These are phyloP conservation scores for Geranomyces michiganensis DNA, from an alignment of 192 early-diverging fungal genomes.

Conservation along the genomic window DNA sequence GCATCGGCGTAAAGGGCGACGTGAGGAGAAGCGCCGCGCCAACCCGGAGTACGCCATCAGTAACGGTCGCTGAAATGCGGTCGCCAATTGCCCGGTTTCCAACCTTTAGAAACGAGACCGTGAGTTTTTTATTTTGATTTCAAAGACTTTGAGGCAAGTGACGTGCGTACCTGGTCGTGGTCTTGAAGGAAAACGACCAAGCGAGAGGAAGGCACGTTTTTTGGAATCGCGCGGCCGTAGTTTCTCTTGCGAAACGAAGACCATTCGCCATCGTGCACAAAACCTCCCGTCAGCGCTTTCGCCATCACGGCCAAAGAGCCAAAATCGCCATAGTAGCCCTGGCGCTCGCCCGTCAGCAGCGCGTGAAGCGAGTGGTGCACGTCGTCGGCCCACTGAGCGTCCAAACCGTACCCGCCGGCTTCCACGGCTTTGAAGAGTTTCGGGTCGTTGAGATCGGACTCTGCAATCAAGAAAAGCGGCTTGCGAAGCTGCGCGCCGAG, in stretches of 20 bases:
- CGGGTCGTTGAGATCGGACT: constrained; percentile 37
- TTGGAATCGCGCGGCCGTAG: constrained; percentile 30
- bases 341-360: constrained; percentile 32
- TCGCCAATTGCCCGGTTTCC: constrained; percentile 41
- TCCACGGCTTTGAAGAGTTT: constrained; percentile 31
- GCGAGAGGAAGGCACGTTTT: constrained; percentile 28
- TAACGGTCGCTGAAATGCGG: constrained; percentile 29
- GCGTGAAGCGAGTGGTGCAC: constrained; percentile 39
- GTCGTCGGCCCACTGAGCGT: constrained; percentile 39
- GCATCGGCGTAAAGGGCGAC: constrained; percentile 35
- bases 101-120: constrained; percentile 8
- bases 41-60: constrained; percentile 13
- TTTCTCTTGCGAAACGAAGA: constrained; percentile 33
- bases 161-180: constrained; percentile 30
- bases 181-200: constrained; percentile 37
- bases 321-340: constrained; percentile 41
- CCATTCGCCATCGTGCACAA: constrained; percentile 41
- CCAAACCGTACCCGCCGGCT: constrained; percentile 37
- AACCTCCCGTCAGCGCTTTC: constrained; percentile 32
- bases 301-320: constrained; percentile 33
- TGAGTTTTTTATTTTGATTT: not conserved
- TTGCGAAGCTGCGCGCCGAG: constrained; percentile 32
- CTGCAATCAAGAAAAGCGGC: constrained; percentile 35
- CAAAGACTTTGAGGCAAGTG: too few relatives aligned
- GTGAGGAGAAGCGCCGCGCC: constrained; percentile 35